Evolutionary conservation across 768 basidiomycete species (phyloP).

Genomic region (Psilocybe tampanensis): DNA sequence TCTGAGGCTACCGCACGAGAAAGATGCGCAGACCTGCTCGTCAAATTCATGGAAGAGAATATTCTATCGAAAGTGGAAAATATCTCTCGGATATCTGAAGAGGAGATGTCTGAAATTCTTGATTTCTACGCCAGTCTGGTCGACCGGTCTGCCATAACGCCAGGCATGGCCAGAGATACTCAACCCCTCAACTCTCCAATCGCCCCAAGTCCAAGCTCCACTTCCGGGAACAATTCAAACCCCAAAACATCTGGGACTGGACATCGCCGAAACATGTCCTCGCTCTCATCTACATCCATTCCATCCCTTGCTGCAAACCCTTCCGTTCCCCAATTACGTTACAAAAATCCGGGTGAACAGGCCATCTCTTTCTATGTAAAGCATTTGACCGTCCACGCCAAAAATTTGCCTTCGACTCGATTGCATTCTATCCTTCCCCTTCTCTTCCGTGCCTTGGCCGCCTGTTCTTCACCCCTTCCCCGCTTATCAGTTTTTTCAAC

Average conservation of each 20-base stretch:
- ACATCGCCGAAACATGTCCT: slow-evolving; percentile 66
- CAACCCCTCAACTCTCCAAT: slow-evolving; percentile 30
- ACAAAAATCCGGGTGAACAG: slow-evolving; percentile 64
- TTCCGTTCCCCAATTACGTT: slow-evolving; percentile 35
- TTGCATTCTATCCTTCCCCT: slow-evolving; percentile 64
- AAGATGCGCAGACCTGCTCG: slow-evolving; percentile 62
- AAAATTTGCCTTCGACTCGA: slow-evolving; percentile 55
- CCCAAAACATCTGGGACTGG: slow-evolving; percentile 29
- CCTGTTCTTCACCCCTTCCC: slow-evolving; percentile 67
- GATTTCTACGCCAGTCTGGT: slow-evolving; percentile 63
- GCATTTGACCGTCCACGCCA: slow-evolving; percentile 63
- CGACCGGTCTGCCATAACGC: slow-evolving; percentile 49
- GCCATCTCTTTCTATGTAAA: slow-evolving; percentile 64
- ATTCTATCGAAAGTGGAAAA: slow-evolving; percentile 54
- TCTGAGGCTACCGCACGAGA: slow-evolving; percentile 59
- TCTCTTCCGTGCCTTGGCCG: slow-evolving; percentile 71
- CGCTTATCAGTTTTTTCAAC: slow-evolving; percentile 57
- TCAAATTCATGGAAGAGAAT: slow-evolving; percentile 50
- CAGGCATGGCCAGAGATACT: slow-evolving; percentile 37
- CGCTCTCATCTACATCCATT: slow-evolving; percentile 52
- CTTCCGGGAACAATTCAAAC: slow-evolving; percentile 17
- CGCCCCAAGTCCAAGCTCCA: slow-evolving; percentile 20
- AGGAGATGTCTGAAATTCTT: slow-evolving; percentile 56
- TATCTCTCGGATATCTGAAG: slow-evolving; percentile 61
- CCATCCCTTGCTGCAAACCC: slow-evolving; percentile 32